These are phyloP conservation scores for Suillus spraguei DNA, from an alignment of 768 basidiomycete genomes.

Conservation along the genomic window DNA sequence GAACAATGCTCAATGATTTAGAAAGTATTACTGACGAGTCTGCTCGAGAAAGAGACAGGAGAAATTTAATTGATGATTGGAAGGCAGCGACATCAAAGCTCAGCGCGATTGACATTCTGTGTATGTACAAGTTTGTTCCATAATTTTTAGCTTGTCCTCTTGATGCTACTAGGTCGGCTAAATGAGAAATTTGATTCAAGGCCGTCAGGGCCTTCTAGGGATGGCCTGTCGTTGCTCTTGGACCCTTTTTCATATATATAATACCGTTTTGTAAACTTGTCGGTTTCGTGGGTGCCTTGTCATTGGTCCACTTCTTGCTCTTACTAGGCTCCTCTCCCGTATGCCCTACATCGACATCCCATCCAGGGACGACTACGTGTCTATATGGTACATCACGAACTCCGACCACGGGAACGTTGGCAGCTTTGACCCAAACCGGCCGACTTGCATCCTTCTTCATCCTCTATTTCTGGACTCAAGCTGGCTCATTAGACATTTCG, in stretches of 20 bases:
- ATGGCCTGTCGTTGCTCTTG: slow-evolving; percentile 3
- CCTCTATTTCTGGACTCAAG: slow-evolving; percentile 68
- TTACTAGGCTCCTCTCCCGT: slow-evolving; percentile 9
- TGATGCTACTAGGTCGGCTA: slow-evolving; percentile 26
- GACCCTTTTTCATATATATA: slow-evolving; percentile 20
- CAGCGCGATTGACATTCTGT: not conserved
- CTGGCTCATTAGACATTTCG: slow-evolving; percentile 69
- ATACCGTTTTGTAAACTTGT: slow-evolving; percentile 15
- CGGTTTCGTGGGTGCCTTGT: slow-evolving; percentile 10
- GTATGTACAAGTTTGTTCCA: not conserved
- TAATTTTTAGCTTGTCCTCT: slow-evolving; percentile 4
- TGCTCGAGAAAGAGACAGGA: not conserved
- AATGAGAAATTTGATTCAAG: slow-evolving; percentile 19
- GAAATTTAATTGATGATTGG: not conserved
- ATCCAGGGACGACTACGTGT: slow-evolving; percentile 64
- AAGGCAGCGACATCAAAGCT: not conserved
- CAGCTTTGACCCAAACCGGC: slow-evolving; percentile 65
- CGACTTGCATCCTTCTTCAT: slow-evolving; percentile 69
- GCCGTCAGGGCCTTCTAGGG: slow-evolving; percentile 16
- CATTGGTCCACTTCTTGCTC: slow-evolving; percentile 4
- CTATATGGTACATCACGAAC: slow-evolving; percentile 75
- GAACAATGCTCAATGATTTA: too few relatives aligned
- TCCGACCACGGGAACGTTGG: slow-evolving; percentile 58
- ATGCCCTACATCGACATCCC: slow-evolving; percentile 76
- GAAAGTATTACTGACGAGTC: too few relatives aligned